phyloP scores from a whole-genome alignment of 1,284 basidiomycete species.

The Moesziomyces sp. region DNA sequence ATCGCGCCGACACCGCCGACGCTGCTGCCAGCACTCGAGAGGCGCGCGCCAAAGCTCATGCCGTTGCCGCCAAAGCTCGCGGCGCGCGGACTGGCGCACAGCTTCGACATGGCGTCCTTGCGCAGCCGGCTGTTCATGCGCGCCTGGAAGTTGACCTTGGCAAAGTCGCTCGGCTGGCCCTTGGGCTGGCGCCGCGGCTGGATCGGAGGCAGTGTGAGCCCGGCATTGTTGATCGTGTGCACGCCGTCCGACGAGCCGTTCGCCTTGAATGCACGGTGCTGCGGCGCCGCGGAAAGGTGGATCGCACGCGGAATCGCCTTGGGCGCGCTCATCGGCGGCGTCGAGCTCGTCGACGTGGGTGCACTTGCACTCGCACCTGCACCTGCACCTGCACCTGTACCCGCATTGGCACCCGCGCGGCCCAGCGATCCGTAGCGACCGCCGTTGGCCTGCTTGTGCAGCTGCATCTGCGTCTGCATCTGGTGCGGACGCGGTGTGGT shows the following conservation, averaged over 20 bases:
- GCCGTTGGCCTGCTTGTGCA: constrained; percentile 11
- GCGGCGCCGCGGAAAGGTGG: constrained; percentile 47
- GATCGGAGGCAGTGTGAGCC: constrained; percentile 42
- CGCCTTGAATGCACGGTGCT: constrained; percentile 45
- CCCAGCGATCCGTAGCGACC: constrained; percentile 33
- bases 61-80: constrained; percentile 49
- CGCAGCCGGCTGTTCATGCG: constrained; percentile 56
- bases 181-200: constrained; percentile 59
- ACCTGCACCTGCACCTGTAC: not conserved
- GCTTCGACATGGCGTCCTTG: constrained; percentile 61
- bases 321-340: constrained; percentile 35
- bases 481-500: constrained; percentile 24
- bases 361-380: constrained; percentile 8
- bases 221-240: constrained; percentile 27
- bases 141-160: constrained; percentile 58
- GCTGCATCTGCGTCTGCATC: constrained; percentile 7
- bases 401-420: constrained; percentile 4
- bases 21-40: constrained; percentile 41
- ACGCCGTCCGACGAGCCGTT: constrained; percentile 9
- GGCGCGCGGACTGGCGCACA: constrained; percentile 57
- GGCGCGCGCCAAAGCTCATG: constrained; percentile 42
- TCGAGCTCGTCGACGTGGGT: constrained; percentile 26
- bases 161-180: constrained; percentile 61
- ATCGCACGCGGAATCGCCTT: constrained; percentile 49
- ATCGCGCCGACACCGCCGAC: constrained; percentile 14